Evolutionary conservation across 768 basidiomycete species (phyloP), one percentile per base, ranked within the genome.

Genomic region (Crucibulum laeve): DNA sequence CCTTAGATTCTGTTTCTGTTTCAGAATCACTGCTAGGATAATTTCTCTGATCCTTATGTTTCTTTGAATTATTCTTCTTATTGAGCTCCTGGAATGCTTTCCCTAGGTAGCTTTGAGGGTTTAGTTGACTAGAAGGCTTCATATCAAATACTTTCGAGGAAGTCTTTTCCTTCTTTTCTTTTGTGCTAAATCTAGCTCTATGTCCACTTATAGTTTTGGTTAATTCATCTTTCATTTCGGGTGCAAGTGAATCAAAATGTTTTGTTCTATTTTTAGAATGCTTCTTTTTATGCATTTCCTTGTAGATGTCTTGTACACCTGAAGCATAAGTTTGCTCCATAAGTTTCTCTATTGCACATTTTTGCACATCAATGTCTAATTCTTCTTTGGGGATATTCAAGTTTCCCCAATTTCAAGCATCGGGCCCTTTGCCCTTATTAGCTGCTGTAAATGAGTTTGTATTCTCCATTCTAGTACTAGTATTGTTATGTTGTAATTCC

Each of bases 351-450:
- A 30, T 7, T 30, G 28, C 28, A 30, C n/a, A 7, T 7, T n/a
- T 13, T 34, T 51, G 40, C 7, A 18, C 48, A 6, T 56, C 44
- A 5, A 22, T 6, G 15, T 45, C 39, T 1, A 49, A 2, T 23
- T 51, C 50, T 3, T 42, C 26, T 3, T 52, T 34, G 11, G 46
- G 37, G 5, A 49, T 14, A 11, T 40, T 10, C 4, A 43, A 14
- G 2, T 37, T 25, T 0, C 56, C 53, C 54, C 54, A 58, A 26
- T 58, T 56, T 1, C 40, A 17, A 0, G 53, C 52, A 25, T 54
- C 51, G 4, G 36, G 18, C 1, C 18, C 34, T 28, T 58, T 58
- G 2, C 50, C 48, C 13, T 58, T 55, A 5, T 30, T 30, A n/a
- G 28, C 7, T 7, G 28, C 8, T 30, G n/a, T n/a, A n/a, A n/a